phyloP scores from a whole-genome alignment of 768 basidiomycete genomes.

The Mycena maculata region DNA sequence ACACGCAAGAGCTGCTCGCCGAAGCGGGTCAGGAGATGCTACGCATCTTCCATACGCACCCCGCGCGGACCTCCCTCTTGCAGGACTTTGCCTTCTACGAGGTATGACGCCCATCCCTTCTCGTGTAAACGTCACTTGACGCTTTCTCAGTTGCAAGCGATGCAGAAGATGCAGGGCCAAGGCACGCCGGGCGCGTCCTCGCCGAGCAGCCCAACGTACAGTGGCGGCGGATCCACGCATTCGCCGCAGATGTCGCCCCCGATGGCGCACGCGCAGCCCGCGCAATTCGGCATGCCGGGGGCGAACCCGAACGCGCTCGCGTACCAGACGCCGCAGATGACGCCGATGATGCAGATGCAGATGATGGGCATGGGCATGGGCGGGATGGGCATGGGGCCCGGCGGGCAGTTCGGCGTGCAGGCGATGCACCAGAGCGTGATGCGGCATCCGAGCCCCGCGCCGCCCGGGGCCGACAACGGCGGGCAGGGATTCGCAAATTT shows the following conservation, averaged over 20 bases:
- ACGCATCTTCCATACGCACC: constrained; percentile 93
- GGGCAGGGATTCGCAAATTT: constrained; percentile 59
- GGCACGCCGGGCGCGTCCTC: constrained; percentile 45
- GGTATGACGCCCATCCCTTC: constrained; percentile 50
- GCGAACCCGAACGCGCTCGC: constrained; percentile 60
- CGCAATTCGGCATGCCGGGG: constrained; percentile 57
- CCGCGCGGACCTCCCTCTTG: constrained; percentile 90
- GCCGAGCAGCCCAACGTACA: constrained; percentile 50
- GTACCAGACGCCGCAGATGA: constrained; percentile 70
- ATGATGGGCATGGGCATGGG: constrained; percentile 68
- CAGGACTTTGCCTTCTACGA: constrained; percentile 96
- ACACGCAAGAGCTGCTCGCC: constrained; percentile 95
- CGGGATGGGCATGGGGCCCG: constrained; percentile 65
- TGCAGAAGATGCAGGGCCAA: constrained; percentile 75
- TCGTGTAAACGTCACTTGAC: neutral
- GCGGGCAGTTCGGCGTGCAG: constrained; percentile 66
- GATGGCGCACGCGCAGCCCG: constrained; percentile 53
- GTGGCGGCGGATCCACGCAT: constrained; percentile 55
- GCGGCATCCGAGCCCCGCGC: constrained; percentile 81
- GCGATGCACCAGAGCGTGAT: constrained; percentile 90
- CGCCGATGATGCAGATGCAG: constrained; percentile 73
- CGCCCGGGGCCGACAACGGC: constrained; percentile 47
- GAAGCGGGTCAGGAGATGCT: constrained; percentile 98
- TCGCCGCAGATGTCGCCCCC: constrained; percentile 50
- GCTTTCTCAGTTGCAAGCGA: constrained; percentile 75